These are phyloP conservation scores for Cladorrhinum sp. DNA, from an alignment of 2,329 filamentous ascomycete genomes.

Conservation along the genomic window DNA sequence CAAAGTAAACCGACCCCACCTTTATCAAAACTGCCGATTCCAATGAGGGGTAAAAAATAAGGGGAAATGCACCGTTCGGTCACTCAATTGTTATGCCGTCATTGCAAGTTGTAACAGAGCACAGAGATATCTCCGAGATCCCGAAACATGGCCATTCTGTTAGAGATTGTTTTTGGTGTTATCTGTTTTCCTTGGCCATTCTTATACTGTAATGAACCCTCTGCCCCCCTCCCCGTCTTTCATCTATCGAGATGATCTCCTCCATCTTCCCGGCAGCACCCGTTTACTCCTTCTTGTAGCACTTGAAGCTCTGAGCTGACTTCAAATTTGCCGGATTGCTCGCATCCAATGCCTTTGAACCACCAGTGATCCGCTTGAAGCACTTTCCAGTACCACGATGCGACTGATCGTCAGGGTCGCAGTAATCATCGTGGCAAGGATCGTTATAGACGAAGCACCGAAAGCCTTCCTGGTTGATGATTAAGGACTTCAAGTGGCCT, in stretches of 20 bases:
- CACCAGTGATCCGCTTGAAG: too few relatives aligned
- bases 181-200: neutral
- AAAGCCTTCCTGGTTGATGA: too few relatives aligned
- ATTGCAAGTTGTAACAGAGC: neutral
- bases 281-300: neutral
- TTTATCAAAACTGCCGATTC: neutral
- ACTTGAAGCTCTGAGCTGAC: neutral
- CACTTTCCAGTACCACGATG: too few relatives aligned
- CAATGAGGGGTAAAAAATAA: neutral
- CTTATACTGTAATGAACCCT: neutral
- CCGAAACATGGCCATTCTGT: neutral
- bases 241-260: neutral
- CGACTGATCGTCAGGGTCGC: too few relatives aligned
- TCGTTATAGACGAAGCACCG: neutral
- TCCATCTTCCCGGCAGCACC: neutral
- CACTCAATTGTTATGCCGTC: neutral
- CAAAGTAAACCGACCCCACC: neutral
- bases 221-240: neutral
- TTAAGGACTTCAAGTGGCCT: neutral
- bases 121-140: neutral
- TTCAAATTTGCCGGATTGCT: too few relatives aligned
- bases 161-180: too few relatives aligned
- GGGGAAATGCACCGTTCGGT: neutral
- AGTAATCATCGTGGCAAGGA: neutral
- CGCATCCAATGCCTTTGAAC: too few relatives aligned